phyloP scores from a whole-genome alignment of 176 grass and related monocot genomes.

The Oryza glumipatula region DNA sequence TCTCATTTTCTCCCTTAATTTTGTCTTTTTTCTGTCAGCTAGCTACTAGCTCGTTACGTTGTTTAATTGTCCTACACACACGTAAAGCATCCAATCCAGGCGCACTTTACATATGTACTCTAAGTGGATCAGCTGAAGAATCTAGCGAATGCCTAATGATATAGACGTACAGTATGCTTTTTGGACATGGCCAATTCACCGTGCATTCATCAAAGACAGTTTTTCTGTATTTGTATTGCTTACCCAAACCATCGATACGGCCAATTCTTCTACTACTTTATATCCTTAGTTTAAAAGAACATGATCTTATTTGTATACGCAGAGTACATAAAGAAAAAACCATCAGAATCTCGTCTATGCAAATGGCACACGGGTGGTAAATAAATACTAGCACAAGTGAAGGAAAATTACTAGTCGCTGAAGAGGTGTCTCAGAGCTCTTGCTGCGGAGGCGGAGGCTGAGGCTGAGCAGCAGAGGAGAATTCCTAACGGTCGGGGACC shows the following conservation, averaged over 20 bases:
- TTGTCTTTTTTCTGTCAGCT: background rate
- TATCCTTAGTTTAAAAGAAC: background rate
- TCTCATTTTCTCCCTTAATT: background rate
- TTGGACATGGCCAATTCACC: background rate
- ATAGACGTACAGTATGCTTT: background rate
- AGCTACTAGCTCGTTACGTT: background rate
- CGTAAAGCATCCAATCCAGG: background rate
- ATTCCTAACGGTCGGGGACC: background rate
- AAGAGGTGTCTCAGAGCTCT: background rate
- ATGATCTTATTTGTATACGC: background rate
- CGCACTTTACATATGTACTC: background rate
- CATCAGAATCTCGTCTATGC: background rate
- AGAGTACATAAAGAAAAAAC: background rate
- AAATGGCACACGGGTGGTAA: background rate
- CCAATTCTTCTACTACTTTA: background rate
- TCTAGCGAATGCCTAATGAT: background rate
- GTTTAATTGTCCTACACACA: background rate
- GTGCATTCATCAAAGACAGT: background rate
- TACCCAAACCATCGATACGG: background rate
- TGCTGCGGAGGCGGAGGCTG: background rate
- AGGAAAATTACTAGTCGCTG: background rate
- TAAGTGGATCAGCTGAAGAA: background rate
- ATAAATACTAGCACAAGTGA: background rate
- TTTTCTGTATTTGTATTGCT: background rate
- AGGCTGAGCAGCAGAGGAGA: background rate